phyloP scores from a whole-genome alignment of 192 early-diverging fungal genomes.

The Gonapodya sp. region DNA sequence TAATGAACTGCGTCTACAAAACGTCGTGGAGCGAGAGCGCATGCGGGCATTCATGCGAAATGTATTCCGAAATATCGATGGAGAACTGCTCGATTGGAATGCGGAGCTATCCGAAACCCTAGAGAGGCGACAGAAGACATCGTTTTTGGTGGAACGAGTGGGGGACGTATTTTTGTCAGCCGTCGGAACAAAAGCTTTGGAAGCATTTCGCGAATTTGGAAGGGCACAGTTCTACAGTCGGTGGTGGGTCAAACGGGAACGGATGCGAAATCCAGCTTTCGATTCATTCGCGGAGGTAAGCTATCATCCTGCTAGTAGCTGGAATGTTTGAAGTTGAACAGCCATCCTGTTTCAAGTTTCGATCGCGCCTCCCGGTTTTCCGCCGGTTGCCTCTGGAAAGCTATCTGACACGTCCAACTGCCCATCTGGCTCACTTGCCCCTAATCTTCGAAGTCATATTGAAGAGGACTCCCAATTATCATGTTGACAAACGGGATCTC shows the following conservation, averaged over 20 bases:
- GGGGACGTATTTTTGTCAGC: background rate
- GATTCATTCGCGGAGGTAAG: background rate
- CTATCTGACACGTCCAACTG: conserved; percentile 78
- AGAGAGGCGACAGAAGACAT: background rate
- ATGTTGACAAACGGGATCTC: background rate
- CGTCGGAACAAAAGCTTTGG: background rate
- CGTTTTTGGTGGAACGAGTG: background rate
- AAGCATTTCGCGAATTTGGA: background rate
- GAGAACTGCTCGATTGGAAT: background rate
- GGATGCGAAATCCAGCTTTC: background rate
- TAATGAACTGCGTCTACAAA: background rate
- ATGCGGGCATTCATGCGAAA: background rate
- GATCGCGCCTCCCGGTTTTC: conserved; percentile 21
- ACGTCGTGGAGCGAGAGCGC: background rate
- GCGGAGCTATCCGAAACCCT: background rate
- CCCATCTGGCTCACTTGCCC: conserved; percentile 75
- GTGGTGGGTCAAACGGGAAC: background rate
- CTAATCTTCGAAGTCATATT: conserved; percentile 71
- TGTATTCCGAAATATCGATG: conserved; percentile 6
- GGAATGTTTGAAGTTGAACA: background rate
- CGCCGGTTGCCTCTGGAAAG: conserved; percentile 75
- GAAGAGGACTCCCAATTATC: conserved; percentile 47
- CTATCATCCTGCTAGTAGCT: background rate
- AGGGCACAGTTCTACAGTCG: background rate
- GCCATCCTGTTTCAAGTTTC: background rate